Conservation (phyloP, 495 filamentous ascomycete species). For the Penicillium odoratum region DNA sequence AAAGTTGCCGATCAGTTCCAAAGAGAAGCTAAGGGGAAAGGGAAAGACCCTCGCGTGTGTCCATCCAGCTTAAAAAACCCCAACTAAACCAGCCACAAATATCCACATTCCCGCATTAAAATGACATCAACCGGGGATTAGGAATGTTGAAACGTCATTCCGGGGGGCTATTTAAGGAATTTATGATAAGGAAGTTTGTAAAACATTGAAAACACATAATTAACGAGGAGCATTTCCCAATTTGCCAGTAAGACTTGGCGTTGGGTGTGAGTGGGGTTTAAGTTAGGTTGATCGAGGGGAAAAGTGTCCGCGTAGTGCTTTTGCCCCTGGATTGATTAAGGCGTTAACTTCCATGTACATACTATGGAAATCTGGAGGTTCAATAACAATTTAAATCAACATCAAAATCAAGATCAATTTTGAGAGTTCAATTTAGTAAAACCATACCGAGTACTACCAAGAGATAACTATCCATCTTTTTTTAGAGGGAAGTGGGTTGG, state of each 20-base stretch:
- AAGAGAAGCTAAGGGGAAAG: background rate
- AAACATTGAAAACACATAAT: too few relatives aligned
- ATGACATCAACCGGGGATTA: constrained; percentile 20
- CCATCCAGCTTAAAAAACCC: too few relatives aligned
- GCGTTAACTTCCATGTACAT: background rate
- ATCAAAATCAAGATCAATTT: too few relatives aligned
- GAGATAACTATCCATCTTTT: too few relatives aligned
- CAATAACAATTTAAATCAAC: too few relatives aligned
- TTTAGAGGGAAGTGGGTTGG: background rate
- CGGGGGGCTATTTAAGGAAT: constrained; percentile 2
- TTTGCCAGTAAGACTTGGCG: too few relatives aligned
- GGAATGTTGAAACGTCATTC: constrained; percentile 13
- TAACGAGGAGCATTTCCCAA: too few relatives aligned
- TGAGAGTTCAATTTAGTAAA: too few relatives aligned
- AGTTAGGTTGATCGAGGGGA: background rate
- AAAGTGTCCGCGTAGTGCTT: background rate
- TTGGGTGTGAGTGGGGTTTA: background rate
- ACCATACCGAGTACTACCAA: too few relatives aligned
- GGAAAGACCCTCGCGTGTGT: constrained; percentile 11
- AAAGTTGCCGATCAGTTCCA: background rate
- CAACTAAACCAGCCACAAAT: constrained; percentile 2
- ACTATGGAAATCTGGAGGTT: background rate
- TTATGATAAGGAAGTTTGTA: background rate
- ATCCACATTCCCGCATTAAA: constrained; percentile 17
- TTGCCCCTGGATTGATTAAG: background rate